Percentiles rank a stretch among this genome's conserved stretches.
Conservation (phyloP, 192 early-diverging fungal genomes). For the Coemansia sp. region DNA sequence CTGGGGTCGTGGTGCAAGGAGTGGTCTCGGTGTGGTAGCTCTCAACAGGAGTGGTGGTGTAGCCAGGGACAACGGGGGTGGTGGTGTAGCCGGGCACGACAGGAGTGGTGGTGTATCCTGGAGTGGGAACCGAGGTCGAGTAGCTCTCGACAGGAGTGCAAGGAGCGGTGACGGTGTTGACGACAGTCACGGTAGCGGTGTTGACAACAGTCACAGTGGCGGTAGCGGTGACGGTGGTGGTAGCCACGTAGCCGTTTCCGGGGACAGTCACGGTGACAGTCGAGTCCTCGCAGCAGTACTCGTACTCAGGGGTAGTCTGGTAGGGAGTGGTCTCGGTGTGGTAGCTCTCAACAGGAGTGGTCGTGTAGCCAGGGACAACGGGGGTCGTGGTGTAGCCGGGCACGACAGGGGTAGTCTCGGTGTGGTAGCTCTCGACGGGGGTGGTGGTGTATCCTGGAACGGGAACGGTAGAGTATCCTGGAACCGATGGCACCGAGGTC, state of each 20-base stretch:
- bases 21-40: too few species aligned
- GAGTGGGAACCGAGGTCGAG: conserved; percentile 13
- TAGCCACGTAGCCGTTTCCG: conserved; percentile 21
- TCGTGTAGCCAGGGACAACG: conserved; percentile 14
- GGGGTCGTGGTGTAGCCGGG: conserved; percentile 22
- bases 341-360: conserved; percentile 15
- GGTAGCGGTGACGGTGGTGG: conserved; percentile 26
- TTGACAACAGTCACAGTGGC: conserved; percentile 6
- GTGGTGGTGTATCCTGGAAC: conserved; percentile 4
- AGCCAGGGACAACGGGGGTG: conserved; percentile 13
- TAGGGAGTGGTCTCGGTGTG: neutral
- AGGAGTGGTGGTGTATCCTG: conserved; percentile 17
- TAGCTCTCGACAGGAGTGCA: conserved; percentile 22
- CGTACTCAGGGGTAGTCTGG: conserved; percentile 28
- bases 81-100: conserved; percentile 1
- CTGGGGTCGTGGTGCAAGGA: too few species aligned
- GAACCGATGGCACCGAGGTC: conserved; percentile 11
- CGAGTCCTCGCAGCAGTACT: conserved; percentile 54
- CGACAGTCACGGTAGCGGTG: conserved; percentile 14
- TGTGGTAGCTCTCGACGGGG: conserved; percentile 18
- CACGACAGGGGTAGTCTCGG: conserved; percentile 1
- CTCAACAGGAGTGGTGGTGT: conserved; percentile 13
- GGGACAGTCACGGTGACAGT: conserved; percentile 46
- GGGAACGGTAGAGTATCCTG: conserved; percentile 13
- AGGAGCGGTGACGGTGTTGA: conserved; percentile 25